phyloP scores from a whole-genome alignment of 768 basidiomycete genomes.

The Hebeloma cylindrosporum region DNA sequence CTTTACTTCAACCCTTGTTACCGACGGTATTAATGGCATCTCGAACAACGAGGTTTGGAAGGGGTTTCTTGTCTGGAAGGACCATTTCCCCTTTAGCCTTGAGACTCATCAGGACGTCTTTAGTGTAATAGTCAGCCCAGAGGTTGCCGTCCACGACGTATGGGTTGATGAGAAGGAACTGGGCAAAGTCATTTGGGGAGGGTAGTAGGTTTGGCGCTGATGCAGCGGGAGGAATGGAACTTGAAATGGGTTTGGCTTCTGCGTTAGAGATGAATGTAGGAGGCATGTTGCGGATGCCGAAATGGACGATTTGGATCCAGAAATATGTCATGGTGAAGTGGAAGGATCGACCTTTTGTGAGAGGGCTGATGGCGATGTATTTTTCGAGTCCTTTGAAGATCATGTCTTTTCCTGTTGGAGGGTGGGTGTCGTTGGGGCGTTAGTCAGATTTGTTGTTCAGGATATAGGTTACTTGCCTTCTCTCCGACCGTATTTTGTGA shows the following conservation, averaged over 20 bases:
- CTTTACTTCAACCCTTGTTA: background rate
- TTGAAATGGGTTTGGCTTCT: background rate
- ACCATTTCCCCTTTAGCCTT: slow-evolving; percentile 42
- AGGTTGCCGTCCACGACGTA: slow-evolving; percentile 41
- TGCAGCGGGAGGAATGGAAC: background rate
- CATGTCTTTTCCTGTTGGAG: slow-evolving; percentile 46
- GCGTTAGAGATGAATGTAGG: slow-evolving; percentile 12
- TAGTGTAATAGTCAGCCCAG: slow-evolving; percentile 45
- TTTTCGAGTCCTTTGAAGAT: slow-evolving; percentile 42
- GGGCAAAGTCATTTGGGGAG: slow-evolving; percentile 31
- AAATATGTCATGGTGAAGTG: slow-evolving; percentile 52
- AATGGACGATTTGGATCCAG: slow-evolving; percentile 51
- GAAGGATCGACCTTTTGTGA: slow-evolving; percentile 38
- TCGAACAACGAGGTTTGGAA: slow-evolving; percentile 39
- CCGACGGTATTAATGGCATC: slow-evolving; percentile 31
- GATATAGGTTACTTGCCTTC: slow-evolving; percentile 37
- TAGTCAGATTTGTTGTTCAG: background rate
- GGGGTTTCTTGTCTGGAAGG: slow-evolving; percentile 42
- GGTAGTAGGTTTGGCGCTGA: background rate
- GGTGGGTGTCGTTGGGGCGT: background rate
- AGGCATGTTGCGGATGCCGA: slow-evolving; percentile 41
- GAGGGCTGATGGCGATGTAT: slow-evolving; percentile 37
- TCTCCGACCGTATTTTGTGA: slow-evolving; percentile 40
- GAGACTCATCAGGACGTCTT: slow-evolving; percentile 43
- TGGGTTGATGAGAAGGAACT: slow-evolving; percentile 41